A percentile compares a stretch with the other conserved stretches of the same genome.
These are phyloP conservation scores for Chamaenerion angustifolium DNA, from an alignment of 345 rosid genomes.

Conservation along the genomic window DNA sequence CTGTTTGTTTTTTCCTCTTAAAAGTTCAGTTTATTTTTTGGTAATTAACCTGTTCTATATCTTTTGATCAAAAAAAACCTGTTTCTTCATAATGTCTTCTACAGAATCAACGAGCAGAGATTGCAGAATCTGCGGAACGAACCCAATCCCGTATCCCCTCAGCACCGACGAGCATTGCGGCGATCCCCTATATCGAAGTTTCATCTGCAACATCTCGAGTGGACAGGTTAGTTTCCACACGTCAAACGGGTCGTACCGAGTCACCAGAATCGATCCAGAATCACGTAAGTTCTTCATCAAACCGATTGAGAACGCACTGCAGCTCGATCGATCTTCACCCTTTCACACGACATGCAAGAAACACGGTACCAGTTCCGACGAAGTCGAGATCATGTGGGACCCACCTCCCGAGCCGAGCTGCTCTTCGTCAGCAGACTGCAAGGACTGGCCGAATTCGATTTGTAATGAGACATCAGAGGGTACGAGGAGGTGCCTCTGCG, in stretches of 20 bases:
- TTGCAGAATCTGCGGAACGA: slow-evolving; percentile 39
- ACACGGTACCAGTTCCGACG: slow-evolving; percentile 15
- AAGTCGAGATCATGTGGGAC: slow-evolving; percentile 44
- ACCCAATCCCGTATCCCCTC: slow-evolving; percentile 46
- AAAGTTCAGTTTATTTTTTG: too few species aligned
- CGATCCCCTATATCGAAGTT: slow-evolving; percentile 37
- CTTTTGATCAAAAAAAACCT: too few species aligned
- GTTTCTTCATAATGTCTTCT: too few species aligned
- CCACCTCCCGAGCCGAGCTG: slow-evolving; percentile 45
- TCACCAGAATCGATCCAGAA: slow-evolving; percentile 29
- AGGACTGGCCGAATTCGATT: slow-evolving; percentile 39
- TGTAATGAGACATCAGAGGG: slow-evolving; percentile 24
- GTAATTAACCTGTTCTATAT: too few species aligned
- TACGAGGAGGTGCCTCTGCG: slow-evolving; percentile 34
- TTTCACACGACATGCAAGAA: slow-evolving; percentile 5
- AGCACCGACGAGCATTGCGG: slow-evolving; percentile 48
- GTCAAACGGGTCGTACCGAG: slow-evolving; percentile 16
- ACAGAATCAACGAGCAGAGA: slow-evolving; percentile 30
- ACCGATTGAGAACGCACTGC: slow-evolving; percentile 5
- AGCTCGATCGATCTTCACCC: slow-evolving; percentile 10
- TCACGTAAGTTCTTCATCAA: slow-evolving; percentile 21
- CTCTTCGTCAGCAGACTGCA: slow-evolving; percentile 32
- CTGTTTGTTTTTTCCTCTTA: too few species aligned
- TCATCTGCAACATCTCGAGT: slow-evolving; percentile 30
- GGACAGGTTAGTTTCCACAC: slow-evolving; percentile 30